phyloP scores from a whole-genome alignment of 345 rosid species.

The Salix dunnii region DNA sequence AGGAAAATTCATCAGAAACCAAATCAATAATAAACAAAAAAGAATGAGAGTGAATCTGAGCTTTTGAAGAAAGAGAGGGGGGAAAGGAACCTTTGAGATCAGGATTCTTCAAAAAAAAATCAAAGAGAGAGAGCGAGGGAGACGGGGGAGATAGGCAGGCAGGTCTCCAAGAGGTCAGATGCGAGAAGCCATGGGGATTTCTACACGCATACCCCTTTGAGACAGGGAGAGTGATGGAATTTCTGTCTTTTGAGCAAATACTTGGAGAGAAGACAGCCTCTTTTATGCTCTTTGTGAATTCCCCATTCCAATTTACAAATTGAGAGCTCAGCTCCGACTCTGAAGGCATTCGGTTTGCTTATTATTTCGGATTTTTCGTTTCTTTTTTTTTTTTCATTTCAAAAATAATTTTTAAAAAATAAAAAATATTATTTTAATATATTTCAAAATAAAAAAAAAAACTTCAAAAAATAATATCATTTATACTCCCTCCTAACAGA shows the following conservation, averaged over 20 bases:
- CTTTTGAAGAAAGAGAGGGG: neutral
- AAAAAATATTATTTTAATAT: too few relatives aligned
- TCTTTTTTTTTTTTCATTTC: too few relatives aligned
- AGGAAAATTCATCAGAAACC: neutral
- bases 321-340: too few relatives aligned
- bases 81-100: neutral
- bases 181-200: constrained; percentile 1
- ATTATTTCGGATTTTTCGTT: too few relatives aligned
- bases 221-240: neutral
- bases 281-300: too few relatives aligned
- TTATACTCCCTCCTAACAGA: accelerated
- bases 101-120: neutral
- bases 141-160: neutral
- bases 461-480: too few relatives aligned
- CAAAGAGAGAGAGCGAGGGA: neutral
- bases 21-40: neutral
- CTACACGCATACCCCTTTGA: neutral
- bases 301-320: too few relatives aligned
- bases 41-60: neutral
- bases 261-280: too few relatives aligned
- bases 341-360: too few relatives aligned
- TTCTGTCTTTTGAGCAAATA: neutral
- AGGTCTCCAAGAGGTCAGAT: constrained; percentile 1
- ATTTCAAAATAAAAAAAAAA: too few relatives aligned
- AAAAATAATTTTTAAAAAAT: too few relatives aligned